Conservation (phyloP, 495 filamentous ascomycete genomes). For the Physcia stellaris region DNA sequence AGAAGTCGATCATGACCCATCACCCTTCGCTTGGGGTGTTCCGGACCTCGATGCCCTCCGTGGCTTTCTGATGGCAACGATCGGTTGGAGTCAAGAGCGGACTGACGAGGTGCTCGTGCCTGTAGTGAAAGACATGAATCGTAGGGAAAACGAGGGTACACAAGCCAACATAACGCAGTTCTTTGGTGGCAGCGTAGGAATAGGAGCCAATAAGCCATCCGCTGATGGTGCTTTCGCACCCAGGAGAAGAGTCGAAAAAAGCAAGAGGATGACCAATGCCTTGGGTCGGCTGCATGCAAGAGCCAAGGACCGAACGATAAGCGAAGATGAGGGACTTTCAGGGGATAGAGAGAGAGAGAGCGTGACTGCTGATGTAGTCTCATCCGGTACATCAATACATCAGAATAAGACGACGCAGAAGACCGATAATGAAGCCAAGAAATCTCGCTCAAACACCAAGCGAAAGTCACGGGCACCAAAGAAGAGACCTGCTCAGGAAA, state of each 20-base stretch:
- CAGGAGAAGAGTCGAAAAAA: constrained; percentile 45
- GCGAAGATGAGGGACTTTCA: constrained; percentile 9
- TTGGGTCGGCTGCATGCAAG: constrained; percentile 50
- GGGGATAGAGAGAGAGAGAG: too few relatives aligned
- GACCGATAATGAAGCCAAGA: too few relatives aligned
- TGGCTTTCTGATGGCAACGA: constrained; percentile 79
- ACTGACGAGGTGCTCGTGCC: constrained; percentile 93
- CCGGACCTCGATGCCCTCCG: constrained; percentile 80
- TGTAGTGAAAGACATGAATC: constrained; percentile 89
- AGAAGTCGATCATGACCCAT: constrained; percentile 65
- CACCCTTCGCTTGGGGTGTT: constrained; percentile 84
- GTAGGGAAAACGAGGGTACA: constrained; percentile 70
- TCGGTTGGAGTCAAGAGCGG: constrained; percentile 81
- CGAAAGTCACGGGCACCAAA: too few relatives aligned
- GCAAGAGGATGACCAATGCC: constrained; percentile 73
- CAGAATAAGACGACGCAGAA: too few relatives aligned
- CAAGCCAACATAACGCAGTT: constrained; percentile 93
- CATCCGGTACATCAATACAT: too few relatives aligned
- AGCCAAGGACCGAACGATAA: constrained; percentile 25
- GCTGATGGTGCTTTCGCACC: constrained; percentile 55
- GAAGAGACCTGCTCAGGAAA: too few relatives aligned
- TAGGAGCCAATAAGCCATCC: constrained; percentile 21
- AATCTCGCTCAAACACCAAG: too few relatives aligned
- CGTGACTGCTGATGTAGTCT: too few relatives aligned
- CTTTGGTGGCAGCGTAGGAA: constrained; percentile 51